A percentile compares a stretch with the other conserved stretches of the same genome.
phyloP scores from a whole-genome alignment of 2,329 filamentous ascomycete genomes.

The Diaporthe vexans region DNA sequence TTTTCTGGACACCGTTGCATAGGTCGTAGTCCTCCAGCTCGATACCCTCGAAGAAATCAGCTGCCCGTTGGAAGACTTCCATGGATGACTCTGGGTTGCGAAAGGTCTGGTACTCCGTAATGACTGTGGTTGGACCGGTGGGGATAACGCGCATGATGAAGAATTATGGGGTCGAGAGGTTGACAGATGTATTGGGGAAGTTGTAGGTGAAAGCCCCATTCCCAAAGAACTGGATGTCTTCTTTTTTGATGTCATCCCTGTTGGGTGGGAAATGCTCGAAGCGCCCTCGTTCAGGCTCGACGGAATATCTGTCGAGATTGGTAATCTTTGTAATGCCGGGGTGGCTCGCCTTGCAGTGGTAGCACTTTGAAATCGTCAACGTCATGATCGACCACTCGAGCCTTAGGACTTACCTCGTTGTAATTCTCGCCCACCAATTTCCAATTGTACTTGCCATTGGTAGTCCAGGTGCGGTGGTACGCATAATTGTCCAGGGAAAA shows the following conservation, averaged over 20 bases:
- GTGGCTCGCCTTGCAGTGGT: conserved; percentile 5
- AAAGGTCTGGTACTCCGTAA: conserved; percentile 7
- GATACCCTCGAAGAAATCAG: conserved; percentile 7
- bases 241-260: conserved; percentile 1
- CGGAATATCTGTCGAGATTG: conserved; percentile 3
- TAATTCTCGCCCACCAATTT: conserved; percentile 1
- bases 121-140: conserved; percentile 14
- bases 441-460: neutral
- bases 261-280: conserved; percentile 1
- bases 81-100: conserved; percentile 1
- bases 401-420: neutral
- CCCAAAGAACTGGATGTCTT: neutral
- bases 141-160: conserved; percentile 12
- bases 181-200: conserved; percentile 1
- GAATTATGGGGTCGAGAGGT: neutral
- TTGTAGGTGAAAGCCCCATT: conserved; percentile 6
- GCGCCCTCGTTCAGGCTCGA: neutral
- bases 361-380: neutral
- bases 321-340: conserved; percentile 1
- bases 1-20: neutral
- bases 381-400: neutral
- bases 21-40: conserved; percentile 11
- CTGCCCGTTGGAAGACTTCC: conserved; percentile 9
- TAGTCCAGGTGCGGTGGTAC: conserved; percentile 5
- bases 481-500: neutral